Percentiles rank a stretch among this genome's conserved stretches.
These are phyloP conservation scores for Paratrypanosoma confusum DNA, from an alignment of 208 protist species.

Conservation along the genomic window DNA sequence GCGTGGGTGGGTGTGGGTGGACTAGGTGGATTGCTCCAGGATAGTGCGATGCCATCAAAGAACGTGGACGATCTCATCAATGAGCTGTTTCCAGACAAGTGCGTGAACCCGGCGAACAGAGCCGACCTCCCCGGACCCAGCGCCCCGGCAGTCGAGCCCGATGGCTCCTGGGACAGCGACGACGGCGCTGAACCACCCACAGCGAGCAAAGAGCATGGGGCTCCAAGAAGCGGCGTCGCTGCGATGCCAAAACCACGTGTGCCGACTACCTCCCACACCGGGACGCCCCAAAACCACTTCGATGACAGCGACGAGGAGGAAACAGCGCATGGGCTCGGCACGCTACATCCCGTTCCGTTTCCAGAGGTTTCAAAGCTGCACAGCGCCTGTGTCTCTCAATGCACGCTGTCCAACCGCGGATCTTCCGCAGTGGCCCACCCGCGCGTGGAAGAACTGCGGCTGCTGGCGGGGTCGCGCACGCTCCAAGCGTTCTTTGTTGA, in stretches of 20 bases:
- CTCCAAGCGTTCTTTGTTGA: too few species aligned
- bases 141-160: background rate
- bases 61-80: constrained; percentile 60
- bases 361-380: too few species aligned
- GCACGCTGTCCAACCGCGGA: too few species aligned
- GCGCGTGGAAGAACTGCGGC: too few species aligned
- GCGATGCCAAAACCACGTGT: constrained; percentile 16
- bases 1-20: too few species aligned
- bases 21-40: constrained; percentile 2
- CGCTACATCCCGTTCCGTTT: too few species aligned
- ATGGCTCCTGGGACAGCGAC: background rate
- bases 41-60: background rate
- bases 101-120: background rate
- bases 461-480: too few species aligned
- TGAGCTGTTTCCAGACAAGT: constrained; percentile 53
- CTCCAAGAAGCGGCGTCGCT: background rate
- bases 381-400: too few species aligned
- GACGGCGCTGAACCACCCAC: background rate
- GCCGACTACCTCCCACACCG: background rate
- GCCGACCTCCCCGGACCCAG: background rate
- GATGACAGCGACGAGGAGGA: too few species aligned
- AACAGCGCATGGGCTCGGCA: background rate
- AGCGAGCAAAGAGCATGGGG: background rate
- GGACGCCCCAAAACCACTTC: background rate
- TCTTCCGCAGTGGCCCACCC: too few species aligned